These are phyloP conservation scores for Lavandula angustifolia DNA, from an alignment of 257 asterid genomes.

Conservation along the genomic window DNA sequence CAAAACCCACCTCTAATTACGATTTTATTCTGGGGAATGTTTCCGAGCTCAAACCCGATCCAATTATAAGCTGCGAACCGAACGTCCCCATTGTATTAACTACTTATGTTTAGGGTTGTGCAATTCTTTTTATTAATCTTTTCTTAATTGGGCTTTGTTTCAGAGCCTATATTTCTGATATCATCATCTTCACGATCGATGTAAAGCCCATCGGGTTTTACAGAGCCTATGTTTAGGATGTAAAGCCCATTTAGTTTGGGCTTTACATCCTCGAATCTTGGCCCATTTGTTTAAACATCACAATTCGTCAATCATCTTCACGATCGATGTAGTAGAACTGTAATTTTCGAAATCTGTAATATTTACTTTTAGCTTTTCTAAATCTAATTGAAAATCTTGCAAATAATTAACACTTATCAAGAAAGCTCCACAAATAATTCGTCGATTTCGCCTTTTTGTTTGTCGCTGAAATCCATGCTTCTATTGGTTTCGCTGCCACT, in stretches of 20 bases:
- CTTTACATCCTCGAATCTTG: neutral
- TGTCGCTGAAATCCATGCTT: constrained; percentile 33
- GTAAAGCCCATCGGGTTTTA: too few relatives aligned
- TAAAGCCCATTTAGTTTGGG: neutral
- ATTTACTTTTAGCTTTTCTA: neutral
- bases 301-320: neutral
- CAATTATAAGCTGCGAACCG: too few relatives aligned
- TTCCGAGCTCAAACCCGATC: too few relatives aligned
- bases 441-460: constrained; percentile 2
- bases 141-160: neutral
- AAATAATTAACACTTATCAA: constrained; percentile 15
- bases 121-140: too few relatives aligned
- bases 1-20: too few relatives aligned
- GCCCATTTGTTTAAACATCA: neutral
- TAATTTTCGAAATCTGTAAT: too few relatives aligned
- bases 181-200: too few relatives aligned
- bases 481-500: constrained; percentile 8
- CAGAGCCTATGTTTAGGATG: too few relatives aligned
- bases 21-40: too few relatives aligned
- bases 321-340: neutral
- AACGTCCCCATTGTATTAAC: too few relatives aligned
- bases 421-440: constrained; percentile 1
- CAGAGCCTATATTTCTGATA: neutral
- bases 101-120: too few relatives aligned
- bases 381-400: constrained; percentile 1